Percentiles rank a stretch among this genome's conserved stretches.
Conservation (phyloP, 495 filamentous ascomycete species). For the Elasticomyces elasticus region DNA sequence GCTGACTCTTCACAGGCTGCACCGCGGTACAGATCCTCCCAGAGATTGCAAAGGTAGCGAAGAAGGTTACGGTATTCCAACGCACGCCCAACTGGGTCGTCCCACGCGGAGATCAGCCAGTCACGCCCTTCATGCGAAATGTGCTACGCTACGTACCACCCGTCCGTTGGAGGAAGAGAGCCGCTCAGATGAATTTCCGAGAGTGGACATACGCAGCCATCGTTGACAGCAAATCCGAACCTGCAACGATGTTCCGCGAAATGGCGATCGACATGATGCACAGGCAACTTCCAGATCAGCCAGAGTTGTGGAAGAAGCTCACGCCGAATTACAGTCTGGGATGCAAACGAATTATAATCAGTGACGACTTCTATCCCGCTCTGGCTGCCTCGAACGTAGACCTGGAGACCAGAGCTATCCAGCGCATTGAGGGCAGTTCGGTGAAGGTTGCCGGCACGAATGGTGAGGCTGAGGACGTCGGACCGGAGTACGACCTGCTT, state of each 20-base stretch:
- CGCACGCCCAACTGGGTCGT: slow-evolving; percentile 60
- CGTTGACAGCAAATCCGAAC: slow-evolving; percentile 29
- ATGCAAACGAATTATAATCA: slow-evolving; percentile 48
- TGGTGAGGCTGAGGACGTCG: slow-evolving; percentile 7
- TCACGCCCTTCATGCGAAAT: slow-evolving; percentile 32
- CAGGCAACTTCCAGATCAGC: slow-evolving; percentile 30
- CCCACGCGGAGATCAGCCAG: slow-evolving; percentile 36
- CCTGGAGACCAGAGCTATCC: slow-evolving; percentile 42
- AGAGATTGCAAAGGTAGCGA: slow-evolving; percentile 45
- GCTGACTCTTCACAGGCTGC: slow-evolving; percentile 38
- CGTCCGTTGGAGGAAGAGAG: slow-evolving; percentile 39
- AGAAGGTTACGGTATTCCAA: slow-evolving; percentile 54
- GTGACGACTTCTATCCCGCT: slow-evolving; percentile 46
- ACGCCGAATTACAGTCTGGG: slow-evolving; percentile 43
- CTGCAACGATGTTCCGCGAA: slow-evolving; percentile 30
- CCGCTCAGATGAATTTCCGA: slow-evolving; percentile 39
- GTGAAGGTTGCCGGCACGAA: slow-evolving; percentile 36
- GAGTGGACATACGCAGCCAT: slow-evolving; percentile 37
- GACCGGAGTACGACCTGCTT: slow-evolving; percentile 43
- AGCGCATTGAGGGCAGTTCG: slow-evolving; percentile 34
- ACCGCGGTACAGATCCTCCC: slow-evolving; percentile 65
- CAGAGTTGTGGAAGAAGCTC: slow-evolving; percentile 41
- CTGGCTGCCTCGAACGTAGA: slow-evolving; percentile 37
- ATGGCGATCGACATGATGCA: slow-evolving; percentile 29
- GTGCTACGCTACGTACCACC: slow-evolving; percentile 39